Evolutionary conservation across 2,329 filamentous ascomycete species (phyloP), one percentile per base, ranked within the genome.

Genomic region (Cytospora chrysosperma): DNA sequence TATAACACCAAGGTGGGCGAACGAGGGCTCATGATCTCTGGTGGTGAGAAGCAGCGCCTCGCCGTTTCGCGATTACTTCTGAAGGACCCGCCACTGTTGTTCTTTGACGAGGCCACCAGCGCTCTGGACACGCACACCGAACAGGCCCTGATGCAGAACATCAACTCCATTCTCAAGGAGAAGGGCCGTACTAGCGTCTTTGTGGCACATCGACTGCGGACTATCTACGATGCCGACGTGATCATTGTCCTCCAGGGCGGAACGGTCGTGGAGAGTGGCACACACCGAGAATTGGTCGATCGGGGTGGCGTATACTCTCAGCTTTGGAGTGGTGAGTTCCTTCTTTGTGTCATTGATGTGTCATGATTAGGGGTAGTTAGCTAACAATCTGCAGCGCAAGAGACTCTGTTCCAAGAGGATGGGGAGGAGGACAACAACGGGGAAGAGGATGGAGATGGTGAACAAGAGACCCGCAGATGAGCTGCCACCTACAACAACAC

Each of bases 51-150:
- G 76, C 93, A 97, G 77, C 86, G 93, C 3, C 79, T 97, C 13
- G 94, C 94, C 0, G 87, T 97, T 27, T 92, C 91, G 28, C 82
- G 93, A 51, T 75, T 97, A 47, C 84, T 97, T 1, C 82, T 97
- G 63, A 97, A 97, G 75, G 91, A 97, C 68, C 92, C 93, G 4
- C 92, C 92, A 1, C 77, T 97, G 30, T 79, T 97, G 0, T 97
- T 97, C 83, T 97, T 97, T 70, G 93, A 97, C 69, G 93, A 97
- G 80, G 94, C 93, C 70, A 97, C 93, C 0, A 94, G 90, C 55
- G 93, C 94, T 1, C 81, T 97, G 37, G 93, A 97, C 73, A 97
- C 94, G 0, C 91, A 97, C 72, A 97, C 94, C 0, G 94, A 97
- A 77, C 91, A 96, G 76, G 90, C 91, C 1, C 82, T 98, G 56